Evolutionary conservation across 2,329 filamentous ascomycete genomes (phyloP), one percentile per base, ranked within the genome.

Genomic region (Celoporthe dispersa): DNA sequence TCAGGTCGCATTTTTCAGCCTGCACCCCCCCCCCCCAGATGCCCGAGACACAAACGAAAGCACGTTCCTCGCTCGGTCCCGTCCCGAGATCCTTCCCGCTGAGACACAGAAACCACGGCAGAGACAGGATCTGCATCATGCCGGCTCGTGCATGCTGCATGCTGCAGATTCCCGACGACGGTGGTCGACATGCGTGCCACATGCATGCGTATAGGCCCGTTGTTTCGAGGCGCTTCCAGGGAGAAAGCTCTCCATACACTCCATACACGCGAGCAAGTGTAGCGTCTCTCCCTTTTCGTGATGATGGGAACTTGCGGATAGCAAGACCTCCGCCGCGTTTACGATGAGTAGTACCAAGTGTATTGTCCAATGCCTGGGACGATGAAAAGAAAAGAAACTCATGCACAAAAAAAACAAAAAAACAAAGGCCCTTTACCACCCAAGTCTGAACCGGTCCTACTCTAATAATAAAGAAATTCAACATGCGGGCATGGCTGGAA

Each of bases 331-430:
- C 22, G 51, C n/a, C 51, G 14, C 25, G 7, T 28, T 14, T 53
- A 53, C 28, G 25, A 33, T 16, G 25, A 57, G 53, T 31, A 19
- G 25, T 12, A 57, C 9, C n/a, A 55, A 55, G 8, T 59, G 7
- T 68, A 68, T 71, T 28, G 48, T 35, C 68, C 62, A 59, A 57
- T 35, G 64, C 64, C 68, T 59, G 57, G 28, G 59, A 60, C 25
- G 33, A 19, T 9, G 22, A 55, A 55, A 31, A 28, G 16, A 28
- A 53, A 28, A 53, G 11, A 53, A 25, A 25, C 25, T 12, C 22
- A 16, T 51, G 16, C 31, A 37, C 11, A 39, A 44, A 14, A 48
- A 22, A 22, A 48, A 48, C 5, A 22, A 16, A n/a, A 44, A 35
- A 3, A 4, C 35, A 35, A n/a, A n/a, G 48, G 16, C 62, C 44